Conservation (phyloP, 2,329 filamentous ascomycete genomes). For the Colletotrichum sansevieriae region DNA sequence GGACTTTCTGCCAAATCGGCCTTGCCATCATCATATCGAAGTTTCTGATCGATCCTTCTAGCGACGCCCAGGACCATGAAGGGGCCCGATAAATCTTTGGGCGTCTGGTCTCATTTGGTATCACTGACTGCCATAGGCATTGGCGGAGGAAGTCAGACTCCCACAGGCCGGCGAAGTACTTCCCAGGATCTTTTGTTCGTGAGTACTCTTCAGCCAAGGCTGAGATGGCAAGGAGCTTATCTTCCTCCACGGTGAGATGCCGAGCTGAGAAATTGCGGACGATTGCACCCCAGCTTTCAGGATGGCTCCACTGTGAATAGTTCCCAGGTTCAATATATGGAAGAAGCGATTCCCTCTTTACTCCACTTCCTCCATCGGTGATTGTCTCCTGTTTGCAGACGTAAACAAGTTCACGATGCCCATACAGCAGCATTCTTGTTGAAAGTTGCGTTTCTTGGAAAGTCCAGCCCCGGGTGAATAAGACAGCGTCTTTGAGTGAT, state of each 20-base stretch:
- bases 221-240: neutral
- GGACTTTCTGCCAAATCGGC: too few species aligned
- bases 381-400: neutral
- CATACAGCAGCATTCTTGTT: neutral
- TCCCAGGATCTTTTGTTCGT: neutral
- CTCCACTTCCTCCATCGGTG: neutral
- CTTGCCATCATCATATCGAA: neutral
- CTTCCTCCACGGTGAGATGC: neutral
- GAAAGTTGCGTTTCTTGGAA: conserved; percentile 3
- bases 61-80: neutral
- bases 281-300: neutral
- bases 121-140: neutral
- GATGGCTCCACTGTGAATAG: neutral
- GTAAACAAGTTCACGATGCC: neutral
- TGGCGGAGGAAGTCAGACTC: neutral
- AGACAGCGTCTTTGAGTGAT: neutral
- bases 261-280: neutral
- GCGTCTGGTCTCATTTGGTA: neutral
- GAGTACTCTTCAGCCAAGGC: conserved; percentile 5
- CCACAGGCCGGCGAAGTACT: conserved; percentile 1
- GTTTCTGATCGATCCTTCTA: neutral
- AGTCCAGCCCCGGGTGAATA: neutral
- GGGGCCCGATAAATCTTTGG: neutral
- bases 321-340: neutral
- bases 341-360: neutral